Percentiles rank a stretch among this genome's conserved stretches.
These are phyloP conservation scores for Pholiota conissans DNA, from an alignment of 768 basidiomycete genomes.

Conservation along the genomic window DNA sequence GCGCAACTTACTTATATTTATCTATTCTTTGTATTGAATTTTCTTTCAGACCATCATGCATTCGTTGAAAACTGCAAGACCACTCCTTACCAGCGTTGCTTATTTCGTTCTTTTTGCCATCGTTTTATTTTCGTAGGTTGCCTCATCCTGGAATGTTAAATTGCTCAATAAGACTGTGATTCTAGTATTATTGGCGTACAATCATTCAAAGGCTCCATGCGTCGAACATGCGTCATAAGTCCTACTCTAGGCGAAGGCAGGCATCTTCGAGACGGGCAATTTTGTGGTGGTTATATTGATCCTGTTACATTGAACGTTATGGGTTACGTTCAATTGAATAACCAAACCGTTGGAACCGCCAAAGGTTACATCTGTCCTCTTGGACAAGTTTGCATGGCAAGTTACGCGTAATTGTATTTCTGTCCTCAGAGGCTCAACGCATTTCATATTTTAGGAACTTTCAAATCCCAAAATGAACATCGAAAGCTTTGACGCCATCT, in stretches of 20 bases:
- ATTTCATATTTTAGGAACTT: conserved; percentile 44
- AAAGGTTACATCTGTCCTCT: conserved; percentile 93
- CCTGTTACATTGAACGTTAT: conserved; percentile 46
- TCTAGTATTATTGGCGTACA: conserved; percentile 89
- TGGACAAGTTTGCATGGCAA: conserved; percentile 79
- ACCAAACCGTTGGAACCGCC: conserved; percentile 20
- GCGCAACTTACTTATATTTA: not conserved
- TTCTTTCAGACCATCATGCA: conserved; percentile 77
- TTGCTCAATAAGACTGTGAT: not conserved
- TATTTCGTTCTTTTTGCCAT: conserved; percentile 93
- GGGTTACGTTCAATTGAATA: conserved; percentile 36
- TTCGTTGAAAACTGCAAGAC: conserved; percentile 86
- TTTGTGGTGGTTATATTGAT: conserved; percentile 84
- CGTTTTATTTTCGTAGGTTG: conserved; percentile 77
- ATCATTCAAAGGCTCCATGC: conserved; percentile 84
- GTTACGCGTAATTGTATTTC: conserved; percentile 8
- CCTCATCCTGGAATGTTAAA: not conserved
- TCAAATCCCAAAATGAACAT: conserved; percentile 65
- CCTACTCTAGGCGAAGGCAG: conserved; percentile 54
- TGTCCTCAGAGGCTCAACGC: not conserved
- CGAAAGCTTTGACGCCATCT: conserved; percentile 89
- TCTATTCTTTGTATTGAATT: conserved; percentile 2
- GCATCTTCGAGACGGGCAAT: conserved; percentile 47
- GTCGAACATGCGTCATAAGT: conserved; percentile 59
- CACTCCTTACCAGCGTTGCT: conserved; percentile 85